Conservation (phyloP, 192 early-diverging fungal genomes). For the Backusella luteola region DNA sequence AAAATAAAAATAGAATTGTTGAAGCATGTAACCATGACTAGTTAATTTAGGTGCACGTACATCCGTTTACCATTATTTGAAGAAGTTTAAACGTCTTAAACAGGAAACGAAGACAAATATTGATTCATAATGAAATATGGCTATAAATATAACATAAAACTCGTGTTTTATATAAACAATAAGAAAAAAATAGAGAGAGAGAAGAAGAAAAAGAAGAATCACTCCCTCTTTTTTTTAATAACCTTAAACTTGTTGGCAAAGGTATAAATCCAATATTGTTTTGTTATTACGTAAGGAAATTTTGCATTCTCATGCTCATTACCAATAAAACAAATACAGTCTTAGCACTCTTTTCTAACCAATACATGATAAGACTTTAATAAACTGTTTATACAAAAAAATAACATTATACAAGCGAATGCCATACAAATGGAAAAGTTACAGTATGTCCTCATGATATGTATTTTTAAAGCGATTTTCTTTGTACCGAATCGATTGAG, state of each 20-base stretch:
- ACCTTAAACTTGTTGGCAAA: not conserved
- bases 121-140: not conserved
- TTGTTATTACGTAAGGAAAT: no score
- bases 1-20: not conserved
- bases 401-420: no score
- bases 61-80: not conserved
- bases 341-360: no score
- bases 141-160: not conserved
- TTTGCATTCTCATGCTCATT: not conserved
- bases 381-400: no score
- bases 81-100: not conserved
- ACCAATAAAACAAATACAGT: no score
- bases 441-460: no score
- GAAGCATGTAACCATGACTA: not conserved
- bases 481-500: no score
- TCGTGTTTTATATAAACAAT: not conserved
- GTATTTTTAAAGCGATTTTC: no score
- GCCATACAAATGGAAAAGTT: no score
- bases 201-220: not conserved
- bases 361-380: no score
- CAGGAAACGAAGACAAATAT: not conserved
- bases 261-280: no score
- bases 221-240: not conserved
- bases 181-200: not conserved
- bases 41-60: not conserved